These are phyloP conservation scores for Buddleja alternifolia DNA, from an alignment of 257 asterid genomes.

Conservation along the genomic window DNA sequence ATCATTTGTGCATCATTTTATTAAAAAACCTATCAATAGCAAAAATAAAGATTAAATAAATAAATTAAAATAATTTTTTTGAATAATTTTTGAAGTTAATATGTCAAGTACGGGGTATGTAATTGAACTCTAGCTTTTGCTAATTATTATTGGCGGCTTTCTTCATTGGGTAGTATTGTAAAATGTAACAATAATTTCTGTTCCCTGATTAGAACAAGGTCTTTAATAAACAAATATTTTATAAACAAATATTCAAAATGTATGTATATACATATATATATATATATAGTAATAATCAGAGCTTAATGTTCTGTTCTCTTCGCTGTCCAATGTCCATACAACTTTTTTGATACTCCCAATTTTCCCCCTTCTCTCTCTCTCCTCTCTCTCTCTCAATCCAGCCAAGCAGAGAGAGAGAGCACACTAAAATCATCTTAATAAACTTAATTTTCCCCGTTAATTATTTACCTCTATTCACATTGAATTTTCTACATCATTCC, in stretches of 20 bases:
- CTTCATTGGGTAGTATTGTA: background rate
- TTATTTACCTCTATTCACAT: background rate
- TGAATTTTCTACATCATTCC: slow-evolving; percentile 9
- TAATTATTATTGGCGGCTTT: slow-evolving; percentile 30
- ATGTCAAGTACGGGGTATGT: no score
- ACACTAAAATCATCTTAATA: slow-evolving; percentile 5
- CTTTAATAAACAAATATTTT: background rate
- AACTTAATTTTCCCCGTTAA: slow-evolving; percentile 1
- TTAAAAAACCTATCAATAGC: background rate
- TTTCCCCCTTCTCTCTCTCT: slow-evolving; percentile 14
- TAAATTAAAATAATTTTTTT: no score
- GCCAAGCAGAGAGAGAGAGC: slow-evolving; percentile 40
- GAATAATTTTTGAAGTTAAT: no score
- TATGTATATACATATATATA: background rate
- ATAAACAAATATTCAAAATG: background rate
- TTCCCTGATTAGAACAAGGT: slow-evolving; percentile 4
- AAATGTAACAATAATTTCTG: background rate
- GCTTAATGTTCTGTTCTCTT: slow-evolving; percentile 20
- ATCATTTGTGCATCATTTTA: background rate
- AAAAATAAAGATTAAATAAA: background rate
- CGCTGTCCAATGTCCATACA: slow-evolving; percentile 24
- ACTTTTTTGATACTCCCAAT: background rate
- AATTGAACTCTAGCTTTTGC: background rate
- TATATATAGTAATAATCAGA: slow-evolving; percentile 12
- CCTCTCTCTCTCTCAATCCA: slow-evolving; percentile 25